A percentile compares a stretch with the other conserved stretches of the same genome.
Conservation (phyloP, 73 alveolate genomes). For the Paramecium primaurelia region DNA sequence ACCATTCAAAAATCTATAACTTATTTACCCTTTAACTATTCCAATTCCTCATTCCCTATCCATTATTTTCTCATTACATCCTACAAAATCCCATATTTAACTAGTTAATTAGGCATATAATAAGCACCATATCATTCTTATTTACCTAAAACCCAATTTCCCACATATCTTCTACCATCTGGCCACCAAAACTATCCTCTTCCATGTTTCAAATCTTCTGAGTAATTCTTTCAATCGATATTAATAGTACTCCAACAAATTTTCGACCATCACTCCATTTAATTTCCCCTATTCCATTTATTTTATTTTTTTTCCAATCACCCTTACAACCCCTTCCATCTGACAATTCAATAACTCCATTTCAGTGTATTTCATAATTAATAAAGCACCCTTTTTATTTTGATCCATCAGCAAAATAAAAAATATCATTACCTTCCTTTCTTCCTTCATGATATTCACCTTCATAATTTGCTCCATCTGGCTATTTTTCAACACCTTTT, state of each 20-base stretch:
- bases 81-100: constrained; percentile 40
- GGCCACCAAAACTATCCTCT: constrained; percentile 6
- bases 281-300: constrained; percentile 76
- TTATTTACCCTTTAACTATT: background rate
- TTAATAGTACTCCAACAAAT: constrained; percentile 25
- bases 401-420: constrained; percentile 66
- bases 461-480: constrained; percentile 52
- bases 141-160: constrained; percentile 73
- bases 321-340: constrained; percentile 78
- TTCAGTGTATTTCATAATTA: background rate
- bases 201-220: constrained; percentile 48
- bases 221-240: background rate
- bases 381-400: background rate
- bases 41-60: background rate
- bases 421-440: constrained; percentile 57
- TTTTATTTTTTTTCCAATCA: constrained; percentile 69
- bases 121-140: constrained; percentile 77
- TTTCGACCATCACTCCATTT: constrained; percentile 65
- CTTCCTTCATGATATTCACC: constrained; percentile 46
- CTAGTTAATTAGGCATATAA: background rate
- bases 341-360: constrained; percentile 64
- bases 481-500: constrained; percentile 47
- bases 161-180: constrained; percentile 57
- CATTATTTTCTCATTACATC: constrained; percentile 12
- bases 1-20: background rate